A percentile compares a stretch with the other conserved stretches of the same genome.
Conservation (phyloP, 1,284 basidiomycete species). For the Pseudozyma tsukubaensis region DNA sequence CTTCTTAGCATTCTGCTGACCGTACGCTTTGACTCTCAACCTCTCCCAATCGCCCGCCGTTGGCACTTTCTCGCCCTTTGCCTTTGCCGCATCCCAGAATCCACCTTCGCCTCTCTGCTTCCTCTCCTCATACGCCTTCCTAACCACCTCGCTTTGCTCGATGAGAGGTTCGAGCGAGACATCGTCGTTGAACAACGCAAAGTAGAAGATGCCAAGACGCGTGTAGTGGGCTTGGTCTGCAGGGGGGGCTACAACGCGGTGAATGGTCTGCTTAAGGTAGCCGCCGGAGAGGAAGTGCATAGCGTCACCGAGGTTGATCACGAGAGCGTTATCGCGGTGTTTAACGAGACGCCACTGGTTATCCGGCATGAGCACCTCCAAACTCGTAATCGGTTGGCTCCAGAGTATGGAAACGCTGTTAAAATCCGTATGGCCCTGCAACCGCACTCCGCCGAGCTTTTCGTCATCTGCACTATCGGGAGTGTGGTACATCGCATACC, state of each 20-base stretch:
- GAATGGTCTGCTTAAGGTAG: slow-evolving; percentile 69
- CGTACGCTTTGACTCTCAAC: slow-evolving; percentile 64
- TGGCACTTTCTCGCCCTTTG: slow-evolving; percentile 49
- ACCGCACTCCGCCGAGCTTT: slow-evolving; percentile 68
- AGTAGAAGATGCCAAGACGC: slow-evolving; percentile 70
- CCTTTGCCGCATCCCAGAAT: slow-evolving; percentile 55
- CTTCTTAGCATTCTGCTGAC: slow-evolving; percentile 63
- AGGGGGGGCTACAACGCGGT: slow-evolving; percentile 70
- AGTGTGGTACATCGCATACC: slow-evolving; percentile 71
- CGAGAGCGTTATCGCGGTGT: slow-evolving; percentile 67
- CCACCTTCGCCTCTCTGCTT: slow-evolving; percentile 21
- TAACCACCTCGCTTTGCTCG: slow-evolving; percentile 64
- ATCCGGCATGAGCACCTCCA: slow-evolving; percentile 70
- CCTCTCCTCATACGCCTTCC: slow-evolving; percentile 37
- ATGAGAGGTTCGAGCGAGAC: slow-evolving; percentile 63
- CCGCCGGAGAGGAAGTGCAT: slow-evolving; percentile 65
- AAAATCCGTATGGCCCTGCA: slow-evolving; percentile 71
- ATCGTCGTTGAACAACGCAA: slow-evolving; percentile 70
- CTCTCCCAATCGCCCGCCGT: slow-evolving; percentile 66
- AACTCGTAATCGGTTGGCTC: slow-evolving; percentile 70
- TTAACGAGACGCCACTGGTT: slow-evolving; percentile 70
- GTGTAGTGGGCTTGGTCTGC: slow-evolving; percentile 69
- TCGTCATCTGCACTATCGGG: slow-evolving; percentile 66
- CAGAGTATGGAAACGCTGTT: slow-evolving; percentile 70
- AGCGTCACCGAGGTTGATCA: slow-evolving; percentile 66